Evolutionary conservation across 2,329 filamentous ascomycete genomes (phyloP), one percentile per base, ranked within the genome.

Genomic region (Arachnopeziza araneosa): DNA sequence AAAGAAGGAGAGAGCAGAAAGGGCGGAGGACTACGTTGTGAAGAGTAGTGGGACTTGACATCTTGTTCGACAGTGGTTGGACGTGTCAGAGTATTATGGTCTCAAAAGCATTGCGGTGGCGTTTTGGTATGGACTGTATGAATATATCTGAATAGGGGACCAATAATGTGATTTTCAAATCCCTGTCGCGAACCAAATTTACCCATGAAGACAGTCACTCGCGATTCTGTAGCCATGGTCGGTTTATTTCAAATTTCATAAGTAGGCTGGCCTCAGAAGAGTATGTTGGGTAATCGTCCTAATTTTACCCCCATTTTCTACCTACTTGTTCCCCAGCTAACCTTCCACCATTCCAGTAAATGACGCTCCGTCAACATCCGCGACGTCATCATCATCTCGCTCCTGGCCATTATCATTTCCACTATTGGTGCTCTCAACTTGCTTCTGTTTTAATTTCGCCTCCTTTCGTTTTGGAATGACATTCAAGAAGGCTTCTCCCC

Each of bases 401-500:
- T 9, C 68, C n/a, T 22, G 17, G 3, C 6, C 71, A 3, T 64
- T 70, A 7, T 72, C 71, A 22, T 66, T 70, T 5, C 70, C 71
- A 7, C 71, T 70, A 4, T 69, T 69, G 0, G 67, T 1, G 17
- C 17, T 44, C 17, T 44, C 36, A 58, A 66, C 19, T 12, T 53
- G 58, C 54, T 61, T 61, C 4, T 57, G 70, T 56, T 79, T 90
- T 67, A 96, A 71, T 58, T 80, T 83, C 0, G 89, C 91, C 0
- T 91, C 91, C 74, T 99, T 99, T 63, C 95, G 80, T 75, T 91
- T 92, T 0, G 95, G 95, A 67, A 99, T 93, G 2, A 96, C 91
- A 55, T 84, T 81, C 75, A 93, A 77, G 72, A 99, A 99, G 0
- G 95, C 93, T 70, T 89, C 80, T 1, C 88, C 93, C 95, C 95